Evolutionary conservation across 176 grass and related monocot species (phyloP).

Genomic region (Tillandsia leiboldiana): DNA sequence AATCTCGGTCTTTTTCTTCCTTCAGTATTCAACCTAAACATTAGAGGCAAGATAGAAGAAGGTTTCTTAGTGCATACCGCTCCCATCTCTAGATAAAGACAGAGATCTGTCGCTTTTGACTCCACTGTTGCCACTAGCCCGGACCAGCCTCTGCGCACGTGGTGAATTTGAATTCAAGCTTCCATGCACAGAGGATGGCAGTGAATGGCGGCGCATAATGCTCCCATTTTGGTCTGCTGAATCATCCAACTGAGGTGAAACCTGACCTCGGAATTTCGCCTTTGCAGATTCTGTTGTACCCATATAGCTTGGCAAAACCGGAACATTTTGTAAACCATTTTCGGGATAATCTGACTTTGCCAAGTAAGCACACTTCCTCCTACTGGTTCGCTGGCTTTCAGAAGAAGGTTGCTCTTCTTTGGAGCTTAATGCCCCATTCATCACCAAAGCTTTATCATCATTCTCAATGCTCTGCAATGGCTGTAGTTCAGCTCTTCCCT

Average conservation of each 20-base stretch:
- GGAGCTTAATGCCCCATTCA: neutral
- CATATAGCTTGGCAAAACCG: conserved; percentile 63
- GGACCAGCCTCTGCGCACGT: conserved; percentile 36
- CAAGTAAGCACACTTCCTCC: neutral
- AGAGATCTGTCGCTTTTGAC: conserved; percentile 57
- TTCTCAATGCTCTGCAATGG: too few species aligned
- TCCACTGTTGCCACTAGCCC: conserved; percentile 41
- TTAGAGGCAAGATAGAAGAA: too few species aligned
- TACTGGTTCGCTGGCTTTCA: conserved; percentile 1
- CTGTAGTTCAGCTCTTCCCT: neutral
- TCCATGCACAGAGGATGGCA: conserved; percentile 58
- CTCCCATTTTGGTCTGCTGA: conserved; percentile 41
- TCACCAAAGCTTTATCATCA: neutral
- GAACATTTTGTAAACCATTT: neutral
- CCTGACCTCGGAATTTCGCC: conserved; percentile 64
- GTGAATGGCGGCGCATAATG: conserved; percentile 54
- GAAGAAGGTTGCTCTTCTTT: neutral
- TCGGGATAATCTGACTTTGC: conserved; percentile 5
- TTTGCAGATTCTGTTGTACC: conserved; percentile 64
- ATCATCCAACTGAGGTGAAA: conserved; percentile 51
- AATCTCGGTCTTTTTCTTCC: too few species aligned
- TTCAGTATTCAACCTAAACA: too few species aligned
- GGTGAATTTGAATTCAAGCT: conserved; percentile 67
- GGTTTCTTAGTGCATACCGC: conserved; percentile 34
- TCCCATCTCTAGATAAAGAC: conserved; percentile 57